phyloP scores from a whole-genome alignment of 495 filamentous ascomycete genomes.

The Xylaria palmicola region DNA sequence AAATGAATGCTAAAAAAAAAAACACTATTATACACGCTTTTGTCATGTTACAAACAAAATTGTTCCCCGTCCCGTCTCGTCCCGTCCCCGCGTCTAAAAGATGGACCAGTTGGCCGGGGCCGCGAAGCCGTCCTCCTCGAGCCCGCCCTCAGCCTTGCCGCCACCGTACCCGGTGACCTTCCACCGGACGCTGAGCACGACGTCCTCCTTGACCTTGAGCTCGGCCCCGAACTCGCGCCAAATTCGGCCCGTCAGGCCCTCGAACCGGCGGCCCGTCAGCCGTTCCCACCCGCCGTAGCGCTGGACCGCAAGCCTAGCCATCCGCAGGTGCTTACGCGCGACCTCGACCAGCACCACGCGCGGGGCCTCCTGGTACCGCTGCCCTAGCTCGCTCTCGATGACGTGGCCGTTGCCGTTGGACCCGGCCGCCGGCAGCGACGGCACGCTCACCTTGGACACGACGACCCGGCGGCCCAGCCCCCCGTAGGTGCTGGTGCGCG shows the following conservation, averaged over 20 bases:
- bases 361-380: background rate
- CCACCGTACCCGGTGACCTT: background rate
- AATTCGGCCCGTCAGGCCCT: background rate
- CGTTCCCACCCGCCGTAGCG: conserved; percentile 7
- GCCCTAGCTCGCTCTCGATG: background rate
- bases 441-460: background rate
- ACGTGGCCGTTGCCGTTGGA: background rate
- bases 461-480: background rate
- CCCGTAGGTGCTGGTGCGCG: background rate
- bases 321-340: conserved; percentile 2
- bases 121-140: conserved; percentile 4
- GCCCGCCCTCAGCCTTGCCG: background rate
- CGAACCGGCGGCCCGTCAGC: background rate
- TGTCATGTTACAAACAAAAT: too few species aligned
- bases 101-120: conserved; percentile 2
- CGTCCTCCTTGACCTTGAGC: conserved; percentile 4
- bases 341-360: background rate
- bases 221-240: conserved; percentile 2
- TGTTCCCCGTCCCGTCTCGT: too few species aligned
- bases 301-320: conserved; percentile 4
- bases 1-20: too few species aligned
- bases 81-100: background rate
- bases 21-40: too few species aligned
- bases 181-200: conserved; percentile 1
- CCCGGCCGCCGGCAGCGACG: background rate